Conservation (phyloP, 306 rosid species). For the Lupinus albus region DNA sequence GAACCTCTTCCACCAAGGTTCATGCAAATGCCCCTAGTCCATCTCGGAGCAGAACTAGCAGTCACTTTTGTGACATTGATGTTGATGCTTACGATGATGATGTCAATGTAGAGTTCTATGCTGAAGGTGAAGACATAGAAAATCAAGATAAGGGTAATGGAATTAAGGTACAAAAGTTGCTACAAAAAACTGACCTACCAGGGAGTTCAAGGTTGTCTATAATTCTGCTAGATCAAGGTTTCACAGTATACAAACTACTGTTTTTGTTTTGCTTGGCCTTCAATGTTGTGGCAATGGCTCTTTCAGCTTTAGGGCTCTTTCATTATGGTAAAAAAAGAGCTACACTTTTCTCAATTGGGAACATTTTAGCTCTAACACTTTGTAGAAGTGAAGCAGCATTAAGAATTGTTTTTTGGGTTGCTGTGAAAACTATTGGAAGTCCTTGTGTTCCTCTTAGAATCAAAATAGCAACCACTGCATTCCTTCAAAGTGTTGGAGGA, state of each 20-base stretch:
- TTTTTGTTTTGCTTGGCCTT: conserved; percentile 49
- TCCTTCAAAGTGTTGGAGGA: conserved; percentile 76
- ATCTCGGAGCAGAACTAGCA: conserved; percentile 42
- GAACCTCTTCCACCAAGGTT: conserved; percentile 42
- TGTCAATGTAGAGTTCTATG: conserved; percentile 39
- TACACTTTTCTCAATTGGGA: conserved; percentile 61
- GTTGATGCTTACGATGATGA: conserved; percentile 9
- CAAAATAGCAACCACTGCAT: conserved; percentile 61
- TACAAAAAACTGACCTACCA: conserved; percentile 23
- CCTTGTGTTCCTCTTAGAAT: conserved; percentile 54
- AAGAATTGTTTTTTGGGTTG: conserved; percentile 54
- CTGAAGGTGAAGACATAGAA: conserved; percentile 32
- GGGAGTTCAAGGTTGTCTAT: conserved; percentile 49
- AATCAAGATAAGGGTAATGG: conserved; percentile 35
- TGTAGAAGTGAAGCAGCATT: conserved; percentile 63
- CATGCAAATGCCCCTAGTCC: conserved; percentile 39
- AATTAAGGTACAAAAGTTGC: conserved; percentile 25
- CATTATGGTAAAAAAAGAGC: conserved; percentile 54
- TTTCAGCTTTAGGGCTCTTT: conserved; percentile 52
- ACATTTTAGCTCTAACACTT: conserved; percentile 59
- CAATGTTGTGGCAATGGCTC: conserved; percentile 54
- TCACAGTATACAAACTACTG: conserved; percentile 67
- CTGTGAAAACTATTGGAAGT: conserved; percentile 53
- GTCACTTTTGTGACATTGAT: conserved; percentile 58
- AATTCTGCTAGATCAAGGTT: conserved; percentile 67